Evolutionary conservation across 352 stramenopile species (phyloP).

Genomic region (Globisporangium barbulae): DNA sequence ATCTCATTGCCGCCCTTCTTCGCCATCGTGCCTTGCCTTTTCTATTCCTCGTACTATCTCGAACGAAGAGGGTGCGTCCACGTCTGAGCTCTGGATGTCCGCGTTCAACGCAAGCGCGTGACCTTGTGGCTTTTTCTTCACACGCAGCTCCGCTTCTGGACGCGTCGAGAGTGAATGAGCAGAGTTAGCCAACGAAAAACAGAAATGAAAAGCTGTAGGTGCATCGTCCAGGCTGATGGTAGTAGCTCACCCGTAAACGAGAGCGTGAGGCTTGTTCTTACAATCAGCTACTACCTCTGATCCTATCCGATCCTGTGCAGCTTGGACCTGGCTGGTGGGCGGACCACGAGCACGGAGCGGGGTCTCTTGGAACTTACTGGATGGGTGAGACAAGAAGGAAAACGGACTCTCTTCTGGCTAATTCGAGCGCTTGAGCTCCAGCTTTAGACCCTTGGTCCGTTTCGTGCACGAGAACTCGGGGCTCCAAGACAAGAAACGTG

Average conservation of each 20-base stretch:
- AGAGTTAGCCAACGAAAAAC: slow-evolving; percentile 7
- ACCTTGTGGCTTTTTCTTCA: background rate
- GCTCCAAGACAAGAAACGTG: background rate
- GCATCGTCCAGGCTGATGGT: too few relatives aligned
- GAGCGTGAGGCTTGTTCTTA: background rate
- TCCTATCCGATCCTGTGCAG: slow-evolving; percentile 6
- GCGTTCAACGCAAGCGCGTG: too few relatives aligned
- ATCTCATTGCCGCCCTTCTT: slow-evolving; percentile 76
- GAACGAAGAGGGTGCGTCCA: background rate
- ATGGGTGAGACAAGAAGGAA: background rate
- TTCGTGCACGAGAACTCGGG: background rate
- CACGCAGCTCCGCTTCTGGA: background rate
- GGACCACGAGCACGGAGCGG: too few relatives aligned
- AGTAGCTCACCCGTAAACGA: background rate
- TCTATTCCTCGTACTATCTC: slow-evolving; percentile 1
- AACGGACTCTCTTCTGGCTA: background rate
- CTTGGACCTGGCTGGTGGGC: background rate
- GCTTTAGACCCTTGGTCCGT: background rate
- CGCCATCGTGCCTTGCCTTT: slow-evolving; percentile 27
- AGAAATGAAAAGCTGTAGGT: background rate
- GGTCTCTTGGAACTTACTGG: background rate
- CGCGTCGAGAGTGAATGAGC: background rate
- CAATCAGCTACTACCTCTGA: background rate
- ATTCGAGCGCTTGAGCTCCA: background rate
- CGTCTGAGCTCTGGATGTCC: background rate